Conservation (phyloP, 768 basidiomycete genomes). For the Chlorophyllum brunneum region DNA sequence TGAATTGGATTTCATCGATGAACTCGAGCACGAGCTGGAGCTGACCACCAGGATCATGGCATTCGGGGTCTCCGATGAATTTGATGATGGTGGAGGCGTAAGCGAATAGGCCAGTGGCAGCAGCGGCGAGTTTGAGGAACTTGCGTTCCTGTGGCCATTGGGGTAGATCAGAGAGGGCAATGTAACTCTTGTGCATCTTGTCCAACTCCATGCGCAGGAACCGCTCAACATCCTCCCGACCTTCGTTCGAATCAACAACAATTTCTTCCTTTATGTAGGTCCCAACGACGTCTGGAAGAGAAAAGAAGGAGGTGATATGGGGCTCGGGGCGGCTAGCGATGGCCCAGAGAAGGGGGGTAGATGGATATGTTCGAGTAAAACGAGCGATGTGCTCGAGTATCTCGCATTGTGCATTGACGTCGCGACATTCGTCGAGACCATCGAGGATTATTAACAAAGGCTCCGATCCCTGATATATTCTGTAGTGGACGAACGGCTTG, state of each 20-base stretch:
- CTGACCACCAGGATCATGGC: not conserved
- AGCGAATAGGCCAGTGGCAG: not conserved
- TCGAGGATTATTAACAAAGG: too few species aligned
- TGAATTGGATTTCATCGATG: not conserved
- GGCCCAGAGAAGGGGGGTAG: not conserved
- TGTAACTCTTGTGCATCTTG: not conserved
- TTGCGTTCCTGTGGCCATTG: not conserved
- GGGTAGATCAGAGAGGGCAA: not conserved
- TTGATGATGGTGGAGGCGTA: not conserved
- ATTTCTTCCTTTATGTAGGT: not conserved
- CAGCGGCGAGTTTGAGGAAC: not conserved
- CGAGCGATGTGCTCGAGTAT: not conserved
- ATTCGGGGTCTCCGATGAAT: not conserved
- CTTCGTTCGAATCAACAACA: not conserved
- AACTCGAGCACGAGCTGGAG: not conserved
- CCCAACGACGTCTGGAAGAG: not conserved
- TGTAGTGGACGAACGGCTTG: conserved; percentile 7
- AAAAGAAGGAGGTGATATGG: not conserved
- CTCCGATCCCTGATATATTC: not conserved
- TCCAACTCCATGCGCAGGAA: not conserved
- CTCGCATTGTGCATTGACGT: not conserved
- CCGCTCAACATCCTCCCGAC: not conserved
- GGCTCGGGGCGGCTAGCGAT: conserved; percentile 5
- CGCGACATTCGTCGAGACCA: not conserved
- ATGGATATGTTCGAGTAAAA: not conserved